These are phyloP conservation scores for Lactuca sativa DNA, from an alignment of 129 eudicot species.

Conservation along the genomic window DNA sequence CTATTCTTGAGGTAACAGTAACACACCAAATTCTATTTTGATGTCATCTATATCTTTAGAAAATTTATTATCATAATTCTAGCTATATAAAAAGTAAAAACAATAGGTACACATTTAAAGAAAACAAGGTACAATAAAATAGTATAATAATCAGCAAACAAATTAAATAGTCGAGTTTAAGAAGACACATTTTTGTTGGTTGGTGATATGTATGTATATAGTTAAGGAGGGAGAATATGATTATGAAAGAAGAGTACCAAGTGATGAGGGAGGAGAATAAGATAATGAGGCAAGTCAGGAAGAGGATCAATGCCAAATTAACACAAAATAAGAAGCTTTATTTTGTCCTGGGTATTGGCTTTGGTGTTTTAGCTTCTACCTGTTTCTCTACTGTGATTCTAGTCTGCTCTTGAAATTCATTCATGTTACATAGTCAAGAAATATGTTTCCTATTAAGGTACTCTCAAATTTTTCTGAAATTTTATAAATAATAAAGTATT, in stretches of 20 bases:
- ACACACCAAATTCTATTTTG: neutral
- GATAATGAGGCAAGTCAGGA: slow-evolving; percentile 4
- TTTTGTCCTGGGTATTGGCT: neutral
- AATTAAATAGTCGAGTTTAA: neutral
- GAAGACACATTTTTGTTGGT: neutral
- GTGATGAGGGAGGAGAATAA: slow-evolving; percentile 5
- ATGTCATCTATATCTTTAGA: neutral
- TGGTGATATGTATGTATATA: neutral
- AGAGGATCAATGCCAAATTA: slow-evolving; percentile 15
- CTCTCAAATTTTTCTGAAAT: neutral
- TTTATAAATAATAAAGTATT: slow-evolving; percentile 8
- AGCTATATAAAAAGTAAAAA: neutral
- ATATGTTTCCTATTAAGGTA: slow-evolving; percentile 71
- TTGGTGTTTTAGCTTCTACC: slow-evolving; percentile 3
- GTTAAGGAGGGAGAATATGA: slow-evolving; percentile 13
- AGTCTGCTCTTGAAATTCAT: neutral
- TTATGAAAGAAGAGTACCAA: slow-evolving; percentile 5
- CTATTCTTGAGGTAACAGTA: slow-evolving; percentile 49
- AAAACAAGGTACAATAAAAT: neutral
- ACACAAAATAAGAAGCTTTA: slow-evolving; percentile 1
- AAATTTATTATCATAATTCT: neutral
- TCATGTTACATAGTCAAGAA: slow-evolving; percentile 25
- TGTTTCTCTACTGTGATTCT: slow-evolving; percentile 6
- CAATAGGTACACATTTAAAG: neutral
- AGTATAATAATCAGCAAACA: neutral